Base-by-base conservation (phyloP, 163 green algal genomes). In the Volvox carteri region DNA sequence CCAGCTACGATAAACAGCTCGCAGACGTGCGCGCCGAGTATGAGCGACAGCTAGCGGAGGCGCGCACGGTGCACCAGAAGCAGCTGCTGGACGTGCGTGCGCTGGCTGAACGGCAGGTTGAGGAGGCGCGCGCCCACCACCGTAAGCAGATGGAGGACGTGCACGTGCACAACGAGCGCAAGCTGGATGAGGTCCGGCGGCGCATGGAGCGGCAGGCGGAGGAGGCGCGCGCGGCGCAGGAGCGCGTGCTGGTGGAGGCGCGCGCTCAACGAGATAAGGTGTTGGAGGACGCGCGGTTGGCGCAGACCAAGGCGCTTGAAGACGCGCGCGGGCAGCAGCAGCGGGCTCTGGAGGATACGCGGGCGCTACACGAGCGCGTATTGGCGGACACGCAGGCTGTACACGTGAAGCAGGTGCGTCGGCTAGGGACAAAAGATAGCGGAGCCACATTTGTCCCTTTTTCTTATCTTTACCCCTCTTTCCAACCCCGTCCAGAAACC, bases 1-100 rank as follows among this genome's bases (percentile, higher is more conserved):
- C 65, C 12, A 18, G 2, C 3, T 88, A 88, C 83, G 83, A 88
- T 48, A 88, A 81, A 37, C 68, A 88, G 50, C 23, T 88, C 9
- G 48, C 37, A 1, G 83, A 81, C 5, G 35, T 81, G 35, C 48
- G 68, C 3, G 14, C 83, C 35, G 80, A 78, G 39, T 44, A 86
- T 28, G 58, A 75, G 16, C 50, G 50, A 23, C 80, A 87, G 65
- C 44, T 79, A 11, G 25, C 41, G 2, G 80, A 78, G 7, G 23
- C 80, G 30, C 65, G 46, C 42, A 19, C 18, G 7, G 25, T 35
- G 8, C 11, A 56, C 33, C 44, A 87, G 48, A 85, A 87, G 76
- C 60, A 87, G 35, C 28, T 91, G 0, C 23, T 37, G 0, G 79
- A 86, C 37, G 60, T 54, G n/a, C 79, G 62, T 11, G 14, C 8